Conservation (phyloP, 306 rosid species). For the Sechiopsis laciniata region DNA sequence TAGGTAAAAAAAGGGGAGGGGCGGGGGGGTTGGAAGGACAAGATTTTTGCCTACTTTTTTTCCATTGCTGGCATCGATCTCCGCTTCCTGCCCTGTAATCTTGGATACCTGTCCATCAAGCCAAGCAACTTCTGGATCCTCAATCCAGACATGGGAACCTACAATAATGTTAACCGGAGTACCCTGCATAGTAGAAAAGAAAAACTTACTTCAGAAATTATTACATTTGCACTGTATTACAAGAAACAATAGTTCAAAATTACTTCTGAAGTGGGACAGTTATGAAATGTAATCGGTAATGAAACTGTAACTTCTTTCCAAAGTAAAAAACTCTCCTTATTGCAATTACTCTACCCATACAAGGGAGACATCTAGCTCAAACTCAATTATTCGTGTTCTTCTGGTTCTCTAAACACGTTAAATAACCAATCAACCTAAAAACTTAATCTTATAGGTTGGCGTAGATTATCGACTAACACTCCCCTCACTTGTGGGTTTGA, state of each 20-base stretch:
- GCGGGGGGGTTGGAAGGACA: not conserved
- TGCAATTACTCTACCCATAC: not conserved
- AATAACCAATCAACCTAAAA: no score
- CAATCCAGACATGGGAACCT: conserved; percentile 91
- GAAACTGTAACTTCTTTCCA: not conserved
- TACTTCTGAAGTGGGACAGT: not conserved
- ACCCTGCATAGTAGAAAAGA: conserved; percentile 55
- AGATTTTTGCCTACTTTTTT: conserved; percentile 50
- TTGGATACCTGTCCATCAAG: conserved; percentile 70
- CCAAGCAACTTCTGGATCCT: conserved; percentile 68
- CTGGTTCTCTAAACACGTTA: not conserved
- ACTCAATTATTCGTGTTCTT: not conserved
- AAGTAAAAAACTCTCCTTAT: not conserved
- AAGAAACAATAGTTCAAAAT: not conserved
- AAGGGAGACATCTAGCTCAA: not conserved
- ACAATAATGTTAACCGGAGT: conserved; percentile 80
- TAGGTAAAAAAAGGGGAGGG: not conserved
- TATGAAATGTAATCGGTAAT: conserved; percentile 4
- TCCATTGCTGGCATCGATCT: conserved; percentile 55
- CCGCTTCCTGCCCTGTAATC: conserved; percentile 71
- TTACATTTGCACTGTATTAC: not conserved
- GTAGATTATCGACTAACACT: no score
- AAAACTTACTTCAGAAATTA: conserved; percentile 15
- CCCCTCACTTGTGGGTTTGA: no score
- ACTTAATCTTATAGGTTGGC: no score